Evolutionary conservation across 140 eudicot species (phyloP).

Genomic region (Oenanthe javanica): DNA sequence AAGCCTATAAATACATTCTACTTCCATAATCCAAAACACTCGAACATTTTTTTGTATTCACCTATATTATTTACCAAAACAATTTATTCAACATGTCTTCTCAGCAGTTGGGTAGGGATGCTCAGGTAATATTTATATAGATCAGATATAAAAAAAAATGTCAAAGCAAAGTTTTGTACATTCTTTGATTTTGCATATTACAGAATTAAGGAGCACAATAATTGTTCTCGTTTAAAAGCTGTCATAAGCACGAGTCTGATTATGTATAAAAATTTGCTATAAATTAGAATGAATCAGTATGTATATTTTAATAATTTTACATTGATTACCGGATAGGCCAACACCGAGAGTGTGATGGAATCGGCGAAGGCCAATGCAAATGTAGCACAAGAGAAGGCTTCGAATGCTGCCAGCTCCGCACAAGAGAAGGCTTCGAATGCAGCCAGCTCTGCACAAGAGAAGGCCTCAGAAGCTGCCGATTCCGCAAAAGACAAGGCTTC

Average conservation of each 20-base stretch:
- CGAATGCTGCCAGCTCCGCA: constrained; percentile 13
- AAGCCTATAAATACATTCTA: background rate
- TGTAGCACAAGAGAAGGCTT: constrained; percentile 17
- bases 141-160: background rate
- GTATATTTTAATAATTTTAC: background rate
- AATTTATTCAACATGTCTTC: constrained; percentile 2
- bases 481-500: background rate
- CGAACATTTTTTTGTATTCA: background rate
- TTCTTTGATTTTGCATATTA: too few relatives aligned
- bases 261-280: background rate
- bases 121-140: background rate
- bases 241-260: background rate
- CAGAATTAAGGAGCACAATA: too few relatives aligned
- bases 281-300: background rate
- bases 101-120: background rate
- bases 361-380: constrained; percentile 30
- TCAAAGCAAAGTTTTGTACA: too few relatives aligned
- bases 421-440: constrained; percentile 1
- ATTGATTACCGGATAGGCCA: constrained; percentile 10
- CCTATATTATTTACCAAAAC: background rate
- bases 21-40: background rate
- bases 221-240: background rate
- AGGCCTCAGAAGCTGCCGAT: background rate
- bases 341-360: constrained; percentile 25
- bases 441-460: background rate